Base-by-base conservation (phyloP, 2,329 filamentous ascomycete species). In the Sporothrix brunneoviolacea region DNA sequence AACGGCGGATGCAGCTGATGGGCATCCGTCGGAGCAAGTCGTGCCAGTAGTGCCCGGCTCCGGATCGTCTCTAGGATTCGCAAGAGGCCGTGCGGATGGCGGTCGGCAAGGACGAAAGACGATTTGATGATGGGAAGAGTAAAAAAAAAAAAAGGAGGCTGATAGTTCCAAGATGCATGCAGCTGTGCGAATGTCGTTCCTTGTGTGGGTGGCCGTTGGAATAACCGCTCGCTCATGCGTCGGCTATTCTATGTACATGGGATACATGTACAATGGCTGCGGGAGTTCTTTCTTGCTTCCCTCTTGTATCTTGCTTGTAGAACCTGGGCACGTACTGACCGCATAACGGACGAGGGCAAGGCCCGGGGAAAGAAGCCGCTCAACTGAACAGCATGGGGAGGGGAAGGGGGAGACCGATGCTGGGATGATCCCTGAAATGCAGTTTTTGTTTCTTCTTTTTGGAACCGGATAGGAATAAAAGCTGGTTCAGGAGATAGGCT, bases 321-420 rank as follows among this genome's bases (percentile, higher is more conserved):
- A 33, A 38, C 35, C 16, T 33, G 24, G 45, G 22, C 16, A 38
- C 36, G 44, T 35, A 32, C 16, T 24, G 36, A 32, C 44, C 44
- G 28, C 46, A 41, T 48, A 16, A 48, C 18, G 37, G 44, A 32
- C 35, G 19, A 47, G 44, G 24, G 37, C 24, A 38, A 18, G 35
- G 36, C 33, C 35, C 22, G 45, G 35, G 45, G 36, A 9, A 40
- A 24, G 33, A 40, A 36, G 36, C 45, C 22, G 44, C 45, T 48
- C 45, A 48, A 22, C 45, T 40, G 36, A 21, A 32, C 43, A 32
- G 19, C 42, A 36, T 24, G 9, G 32, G 22, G n/a, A n/a, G n/a
- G n/a, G n/a, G n/a, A n/a, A n/a, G n/a, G n/a, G 24, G 10, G 24
- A 28, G 24, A 28, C n/a, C n/a, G n/a, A n/a, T n/a, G n/a, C n/a